Base-by-base conservation (phyloP, 208 protist species). In the Vickermania ingenoplastis region DNA sequence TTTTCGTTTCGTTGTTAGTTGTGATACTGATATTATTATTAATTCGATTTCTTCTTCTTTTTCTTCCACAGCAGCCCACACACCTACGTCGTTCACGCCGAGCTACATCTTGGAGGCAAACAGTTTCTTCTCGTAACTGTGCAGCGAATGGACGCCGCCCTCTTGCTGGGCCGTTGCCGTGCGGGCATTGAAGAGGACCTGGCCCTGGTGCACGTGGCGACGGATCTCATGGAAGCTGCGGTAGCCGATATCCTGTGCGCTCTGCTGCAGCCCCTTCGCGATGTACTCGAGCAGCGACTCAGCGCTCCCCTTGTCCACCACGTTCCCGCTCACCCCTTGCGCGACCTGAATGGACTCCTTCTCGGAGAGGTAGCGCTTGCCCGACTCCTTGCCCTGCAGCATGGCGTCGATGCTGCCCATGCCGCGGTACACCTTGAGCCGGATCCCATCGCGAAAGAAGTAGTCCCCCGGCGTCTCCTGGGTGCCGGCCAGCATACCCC, bases 351-450 rank as follows among this genome's bases (percentile, higher is more conserved):
- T 73, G 30, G 63, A 45, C 66, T 91, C 86, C 17, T 91, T 92
- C 73, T 97, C 90, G 25, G 86, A 95, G 13, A 96, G 77, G 61
- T 95, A 94, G 25, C 89, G 76, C 71, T 94, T 95, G 61, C 83
- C 87, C 17, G 77, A 88, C 69, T 92, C 86, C 63, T 83, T 84
- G 29, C 83, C 89, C 64, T 97, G 86, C 3, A 70, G 68, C 96
- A 98, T 98, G 29, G 96, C 96, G 31, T 97, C 93, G 27, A 97
- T 73, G 50, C 88, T 96, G 54, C 96, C 96, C 96, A 98, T 98
- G 55, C 96, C 96, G 58, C 96, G 89, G 71, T 97, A 97, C 57
- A 87, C 89, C 90, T 98, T 98, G 49, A 97, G 75, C 31, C 92
- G 86, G 14, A 94, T 53, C 21, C 93, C 93, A 28, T 92, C 77